Conservation (phyloP, 345 rosid genomes). For the Diplotaxis tenuifolia region DNA sequence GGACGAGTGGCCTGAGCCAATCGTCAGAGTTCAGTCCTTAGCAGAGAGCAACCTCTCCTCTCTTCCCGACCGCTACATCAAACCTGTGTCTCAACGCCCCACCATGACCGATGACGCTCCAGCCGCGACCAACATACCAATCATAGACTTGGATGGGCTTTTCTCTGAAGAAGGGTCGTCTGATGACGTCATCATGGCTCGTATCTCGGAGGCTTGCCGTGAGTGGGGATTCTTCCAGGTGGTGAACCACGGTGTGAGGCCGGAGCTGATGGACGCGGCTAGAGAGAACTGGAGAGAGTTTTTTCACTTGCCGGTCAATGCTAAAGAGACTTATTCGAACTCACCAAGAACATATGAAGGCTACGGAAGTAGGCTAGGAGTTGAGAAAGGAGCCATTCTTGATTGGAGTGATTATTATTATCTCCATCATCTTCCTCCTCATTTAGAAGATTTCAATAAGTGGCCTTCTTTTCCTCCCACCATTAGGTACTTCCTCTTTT, state of each 20-base stretch:
- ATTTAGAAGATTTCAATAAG: constrained; percentile 57
- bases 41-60: constrained; percentile 50
- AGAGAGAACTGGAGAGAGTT: constrained; percentile 72
- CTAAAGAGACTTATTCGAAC: constrained; percentile 64
- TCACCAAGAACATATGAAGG: too few species aligned
- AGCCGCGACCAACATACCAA: constrained; percentile 53
- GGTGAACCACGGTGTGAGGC: constrained; percentile 73
- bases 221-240: constrained; percentile 96
- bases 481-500: constrained; percentile 51
- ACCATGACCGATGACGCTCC: constrained; percentile 10
- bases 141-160: constrained; percentile 62
- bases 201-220: constrained; percentile 57
- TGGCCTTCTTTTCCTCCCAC: constrained; percentile 73
- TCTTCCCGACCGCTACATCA: constrained; percentile 75
- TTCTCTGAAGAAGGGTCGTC: constrained; percentile 10
- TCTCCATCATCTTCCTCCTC: constrained; percentile 65
- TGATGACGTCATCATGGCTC: constrained; percentile 24
- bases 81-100: constrained; percentile 43
- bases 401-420: too few species aligned
- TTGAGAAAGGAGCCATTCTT: constrained; percentile 81
- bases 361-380: constrained; percentile 91
- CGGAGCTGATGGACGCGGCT: constrained; percentile 59
- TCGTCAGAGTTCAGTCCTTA: constrained; percentile 84
- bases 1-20: constrained; percentile 92
- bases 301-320: constrained; percentile 67